Base-by-base conservation (phyloP, 2,329 filamentous ascomycete genomes). In the Phyllosticta capitalensis region DNA sequence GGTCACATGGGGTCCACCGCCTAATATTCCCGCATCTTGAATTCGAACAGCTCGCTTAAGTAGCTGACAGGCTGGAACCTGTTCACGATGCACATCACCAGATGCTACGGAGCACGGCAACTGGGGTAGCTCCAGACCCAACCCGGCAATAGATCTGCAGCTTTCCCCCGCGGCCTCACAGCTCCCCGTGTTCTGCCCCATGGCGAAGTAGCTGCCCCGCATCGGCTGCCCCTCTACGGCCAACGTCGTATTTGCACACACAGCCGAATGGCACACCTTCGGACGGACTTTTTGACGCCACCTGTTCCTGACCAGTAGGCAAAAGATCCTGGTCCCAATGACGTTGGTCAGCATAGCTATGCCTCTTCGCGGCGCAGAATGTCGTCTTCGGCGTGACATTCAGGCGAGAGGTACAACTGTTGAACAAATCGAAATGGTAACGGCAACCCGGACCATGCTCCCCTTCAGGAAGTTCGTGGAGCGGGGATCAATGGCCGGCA, bases 261-360 rank as follows among this genome's bases (percentile, higher is more conserved):
- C 38, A 45, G 38, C 38, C n/a, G 38, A n/a, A 21, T 33, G 28
- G 53, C 53, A 45, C 53, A 55, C 33, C 20, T 4, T 38, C 53
- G 38, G 52, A 26, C 56, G 56, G 56, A 59, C 49, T 30, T 54
- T 58, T 59, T 28, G 14, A 12, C 14, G 52, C 56, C 56, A 45
- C 56, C 14, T n/a, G 38, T 45, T 45, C 38, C 14, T 45, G 38
- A n/a, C 38, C 38, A 45, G 38, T 45, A n/a, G 38, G 17, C 38
- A 7, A 17, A 45, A 45, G 14, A 45, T 45, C 38, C 38, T 45
- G 38, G 14, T 45, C n/a, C 6, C 38, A 45, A 45, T 45, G 38
- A 45, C 38, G 38, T 45, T n/a, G 38, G 38, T n/a, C 38, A 4
- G 38, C 38, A 45, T 14, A 45, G 14, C 38, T n/a, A n/a, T 45